Conservation (phyloP, 495 filamentous ascomycete species). For the Massariosphaeria phaeospora region DNA sequence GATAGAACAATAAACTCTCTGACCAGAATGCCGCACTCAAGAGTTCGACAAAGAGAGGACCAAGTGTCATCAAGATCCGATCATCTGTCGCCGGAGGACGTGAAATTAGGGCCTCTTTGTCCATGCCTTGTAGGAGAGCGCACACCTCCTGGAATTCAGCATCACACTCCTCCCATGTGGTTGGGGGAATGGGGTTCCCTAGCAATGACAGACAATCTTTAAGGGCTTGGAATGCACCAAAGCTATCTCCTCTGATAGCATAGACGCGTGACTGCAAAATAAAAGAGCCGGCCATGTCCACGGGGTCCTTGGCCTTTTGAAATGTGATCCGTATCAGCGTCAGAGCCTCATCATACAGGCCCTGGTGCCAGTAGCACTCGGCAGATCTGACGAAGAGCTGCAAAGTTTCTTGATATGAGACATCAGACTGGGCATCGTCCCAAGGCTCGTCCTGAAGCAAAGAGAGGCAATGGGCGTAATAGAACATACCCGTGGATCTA, state of each 20-base stretch:
- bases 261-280: slow-evolving; percentile 73
- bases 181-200: slow-evolving; percentile 57
- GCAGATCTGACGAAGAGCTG: slow-evolving; percentile 67
- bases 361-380: slow-evolving; percentile 77
- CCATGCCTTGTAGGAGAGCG: slow-evolving; percentile 53
- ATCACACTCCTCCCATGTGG: slow-evolving; percentile 73
- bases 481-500: slow-evolving; percentile 69
- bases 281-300: slow-evolving; percentile 74
- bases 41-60: slow-evolving; percentile 70
- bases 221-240: slow-evolving; percentile 61
- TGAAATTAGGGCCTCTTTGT: slow-evolving; percentile 51
- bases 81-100: slow-evolving; percentile 49
- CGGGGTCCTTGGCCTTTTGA: slow-evolving; percentile 55
- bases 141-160: slow-evolving; percentile 58
- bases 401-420: slow-evolving; percentile 79
- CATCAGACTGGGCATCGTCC: slow-evolving; percentile 64
- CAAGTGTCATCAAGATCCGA: slow-evolving; percentile 57
- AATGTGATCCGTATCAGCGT: slow-evolving; percentile 61
- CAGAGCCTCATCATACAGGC: slow-evolving; percentile 58
- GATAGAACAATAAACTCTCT: slow-evolving; percentile 57
- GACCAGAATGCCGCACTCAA: slow-evolving; percentile 75
- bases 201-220: slow-evolving; percentile 63
- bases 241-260: slow-evolving; percentile 64
- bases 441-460: slow-evolving; percentile 75
- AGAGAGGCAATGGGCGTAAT: slow-evolving; percentile 67